Evolutionary conservation across 2,329 filamentous ascomycete species (phyloP).

Genomic region (Paraphaeosphaeria minitans): DNA sequence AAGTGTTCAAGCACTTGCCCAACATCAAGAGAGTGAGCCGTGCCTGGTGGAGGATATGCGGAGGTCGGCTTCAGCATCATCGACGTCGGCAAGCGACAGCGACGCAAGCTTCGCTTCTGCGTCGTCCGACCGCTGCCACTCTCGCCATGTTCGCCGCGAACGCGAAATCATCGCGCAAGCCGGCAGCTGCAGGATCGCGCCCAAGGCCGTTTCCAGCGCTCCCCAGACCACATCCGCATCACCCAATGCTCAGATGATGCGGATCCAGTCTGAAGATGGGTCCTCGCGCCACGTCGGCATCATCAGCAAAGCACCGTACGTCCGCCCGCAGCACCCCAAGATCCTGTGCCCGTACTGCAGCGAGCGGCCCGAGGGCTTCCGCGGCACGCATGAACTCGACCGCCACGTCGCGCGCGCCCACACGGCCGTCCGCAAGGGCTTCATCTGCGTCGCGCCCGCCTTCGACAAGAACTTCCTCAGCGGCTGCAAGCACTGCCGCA

Average conservation of each 20-base stretch:
- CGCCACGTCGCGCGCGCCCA: slow-evolving; percentile 69
- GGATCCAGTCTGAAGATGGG: slow-evolving; percentile 58
- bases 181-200: slow-evolving; percentile 56
- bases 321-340: slow-evolving; percentile 72
- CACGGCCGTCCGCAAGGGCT: slow-evolving; percentile 61
- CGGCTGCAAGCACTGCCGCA: slow-evolving; percentile 82
- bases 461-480: slow-evolving; percentile 68
- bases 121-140: slow-evolving; percentile 45
- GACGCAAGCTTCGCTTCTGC: slow-evolving; percentile 53
- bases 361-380: slow-evolving; percentile 77
- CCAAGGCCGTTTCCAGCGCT: slow-evolving; percentile 43
- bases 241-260: slow-evolving; percentile 56
- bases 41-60: slow-evolving; percentile 56
- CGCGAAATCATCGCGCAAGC: slow-evolving; percentile 56
- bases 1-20: slow-evolving; percentile 43
- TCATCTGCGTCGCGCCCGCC: slow-evolving; percentile 66
- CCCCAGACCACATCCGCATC: slow-evolving; percentile 34
- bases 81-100: slow-evolving; percentile 26
- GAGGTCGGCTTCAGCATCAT: slow-evolving; percentile 52
- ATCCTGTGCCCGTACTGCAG: slow-evolving; percentile 73
- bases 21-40: slow-evolving; percentile 31
- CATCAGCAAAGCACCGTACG: slow-evolving; percentile 59
- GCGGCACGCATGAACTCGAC: slow-evolving; percentile 77
- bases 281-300: slow-evolving; percentile 59
- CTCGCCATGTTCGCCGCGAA: slow-evolving; percentile 55